A percentile compares a stretch with the other conserved stretches of the same genome.
Conservation (phyloP, 1,284 basidiomycete genomes). For the Testicularia cyperi region DNA sequence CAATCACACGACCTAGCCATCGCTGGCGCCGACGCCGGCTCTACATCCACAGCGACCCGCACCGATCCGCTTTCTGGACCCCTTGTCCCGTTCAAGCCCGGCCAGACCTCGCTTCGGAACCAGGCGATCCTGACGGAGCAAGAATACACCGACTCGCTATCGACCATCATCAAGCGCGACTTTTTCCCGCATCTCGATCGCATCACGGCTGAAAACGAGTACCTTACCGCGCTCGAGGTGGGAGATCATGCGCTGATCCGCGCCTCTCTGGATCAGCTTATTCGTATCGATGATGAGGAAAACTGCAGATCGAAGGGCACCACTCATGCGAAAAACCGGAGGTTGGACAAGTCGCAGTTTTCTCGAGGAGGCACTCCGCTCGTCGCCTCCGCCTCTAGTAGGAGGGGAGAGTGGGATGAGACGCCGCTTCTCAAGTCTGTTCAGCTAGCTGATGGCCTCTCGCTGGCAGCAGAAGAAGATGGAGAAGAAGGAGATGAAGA, state of each 20-base stretch:
- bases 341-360: too few species aligned
- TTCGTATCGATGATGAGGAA: slow-evolving; percentile 23
- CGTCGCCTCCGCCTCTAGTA: too few species aligned
- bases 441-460: background rate
- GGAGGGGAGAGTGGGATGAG: slow-evolving; percentile 25
- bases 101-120: slow-evolving; percentile 34
- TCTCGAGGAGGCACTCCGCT: background rate
- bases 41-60: slow-evolving; percentile 80
- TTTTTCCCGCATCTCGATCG: slow-evolving; percentile 74
- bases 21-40: slow-evolving; percentile 74
- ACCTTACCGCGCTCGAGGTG: slow-evolving; percentile 45
- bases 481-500: too few species aligned
- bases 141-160: slow-evolving; percentile 88
- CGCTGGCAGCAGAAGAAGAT: slow-evolving; percentile 2
- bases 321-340: too few species aligned
- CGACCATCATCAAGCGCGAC: slow-evolving; percentile 89
- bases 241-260: slow-evolving; percentile 29
- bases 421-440: slow-evolving; percentile 5
- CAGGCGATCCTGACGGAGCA: slow-evolving; percentile 69
- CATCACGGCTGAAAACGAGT: slow-evolving; percentile 52
- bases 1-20: slow-evolving; percentile 1
- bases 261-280: slow-evolving; percentile 18
- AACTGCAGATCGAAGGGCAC: background rate
- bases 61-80: slow-evolving; percentile 72
- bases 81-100: slow-evolving; percentile 28